Conservation (phyloP, 108 stramenopile genomes). For the Nitzschia sp. region DNA sequence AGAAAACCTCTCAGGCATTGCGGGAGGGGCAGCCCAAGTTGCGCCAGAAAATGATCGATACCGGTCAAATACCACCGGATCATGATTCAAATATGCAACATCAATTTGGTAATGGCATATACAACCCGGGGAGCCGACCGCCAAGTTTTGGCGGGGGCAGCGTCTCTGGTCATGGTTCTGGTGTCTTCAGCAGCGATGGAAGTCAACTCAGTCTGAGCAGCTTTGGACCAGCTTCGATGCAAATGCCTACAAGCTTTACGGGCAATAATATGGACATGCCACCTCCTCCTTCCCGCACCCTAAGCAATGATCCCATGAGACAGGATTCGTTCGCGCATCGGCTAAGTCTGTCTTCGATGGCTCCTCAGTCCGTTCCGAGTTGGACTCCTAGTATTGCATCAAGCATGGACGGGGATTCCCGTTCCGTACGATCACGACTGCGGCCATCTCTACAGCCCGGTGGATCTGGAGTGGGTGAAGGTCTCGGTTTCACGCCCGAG, state of each 20-base stretch:
- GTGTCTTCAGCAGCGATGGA: conserved; percentile 3
- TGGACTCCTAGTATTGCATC: conserved; percentile 18
- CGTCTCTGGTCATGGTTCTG: neutral
- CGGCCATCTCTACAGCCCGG: conserved; percentile 20
- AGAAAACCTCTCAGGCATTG: conserved; percentile 83
- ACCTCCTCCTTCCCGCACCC: conserved; percentile 14
- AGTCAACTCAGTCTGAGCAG: conserved; percentile 6
- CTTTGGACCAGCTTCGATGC: conserved; percentile 3
- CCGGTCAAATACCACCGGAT: conserved; percentile 33
- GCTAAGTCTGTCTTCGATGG: conserved; percentile 21
- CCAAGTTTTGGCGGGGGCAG: neutral
- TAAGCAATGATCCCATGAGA: conserved; percentile 14
- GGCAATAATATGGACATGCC: conserved; percentile 29
- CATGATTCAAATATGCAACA: conserved; percentile 7
- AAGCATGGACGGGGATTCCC: neutral
- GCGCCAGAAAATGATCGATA: conserved; percentile 60
- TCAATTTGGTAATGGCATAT: conserved; percentile 28
- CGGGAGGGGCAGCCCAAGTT: conserved; percentile 81
- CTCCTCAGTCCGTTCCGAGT: conserved; percentile 18
- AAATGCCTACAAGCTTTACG: neutral
- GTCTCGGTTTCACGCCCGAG: conserved; percentile 23
- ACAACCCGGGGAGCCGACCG: conserved; percentile 12
- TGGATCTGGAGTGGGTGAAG: conserved; percentile 16
- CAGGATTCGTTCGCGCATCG: conserved; percentile 19
- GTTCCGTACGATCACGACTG: conserved; percentile 18